Base-by-base conservation (phyloP, 352 stramenopile genomes). In the Globisporangium acanthophoron region DNA sequence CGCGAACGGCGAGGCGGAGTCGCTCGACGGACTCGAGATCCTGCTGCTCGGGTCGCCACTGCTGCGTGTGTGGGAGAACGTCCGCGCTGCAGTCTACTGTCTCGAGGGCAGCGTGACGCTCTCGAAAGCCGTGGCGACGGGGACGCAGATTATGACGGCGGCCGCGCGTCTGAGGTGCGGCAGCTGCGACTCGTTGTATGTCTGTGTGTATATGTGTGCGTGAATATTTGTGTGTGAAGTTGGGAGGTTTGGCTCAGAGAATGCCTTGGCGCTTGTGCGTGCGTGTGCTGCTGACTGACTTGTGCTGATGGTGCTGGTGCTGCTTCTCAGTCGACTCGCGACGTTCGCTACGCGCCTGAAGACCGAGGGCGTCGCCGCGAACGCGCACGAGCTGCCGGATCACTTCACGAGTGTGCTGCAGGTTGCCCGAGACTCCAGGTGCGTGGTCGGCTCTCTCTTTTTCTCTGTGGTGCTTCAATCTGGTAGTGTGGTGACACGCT, bases 1-100 rank as follows among this genome's bases (percentile, higher is more conserved):
- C 41, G 33, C 61, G 6, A 65, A 54, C 18, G 69, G 70, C n/a
- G 71, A 79, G 16, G 35, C 87, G 1, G 64, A 87, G 13, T 24
- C 65, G 27, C 73, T 78, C 33, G 78, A 94, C 51, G 75, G 81
- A 43, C 57, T 89, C 21, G 82, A 90, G 52, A 73, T 94, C 29
- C 67, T 90, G 56, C 56, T 92, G 57, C 62, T 87, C 13, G 80
- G 67, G n/a, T 92, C 85, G 3, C 79, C 81, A 24, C 63, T 92
- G 13, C 48, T 85, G 31, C 71, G 66, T 24, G 78, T 94, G 43
- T 92, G 82, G 85, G 61, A 75, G 53, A 94, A 94, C 57, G 44
- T 86, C 8, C 88, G 90, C 56, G 71, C 73, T 0, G 75, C 68
- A 12, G 70, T 90, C 40, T 88, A 90, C 53, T 89, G 78, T 46